Percentiles rank a stretch among this genome's conserved stretches.
phyloP scores from a whole-genome alignment of 441 rosid species.

The Francoa sonchifolia region DNA sequence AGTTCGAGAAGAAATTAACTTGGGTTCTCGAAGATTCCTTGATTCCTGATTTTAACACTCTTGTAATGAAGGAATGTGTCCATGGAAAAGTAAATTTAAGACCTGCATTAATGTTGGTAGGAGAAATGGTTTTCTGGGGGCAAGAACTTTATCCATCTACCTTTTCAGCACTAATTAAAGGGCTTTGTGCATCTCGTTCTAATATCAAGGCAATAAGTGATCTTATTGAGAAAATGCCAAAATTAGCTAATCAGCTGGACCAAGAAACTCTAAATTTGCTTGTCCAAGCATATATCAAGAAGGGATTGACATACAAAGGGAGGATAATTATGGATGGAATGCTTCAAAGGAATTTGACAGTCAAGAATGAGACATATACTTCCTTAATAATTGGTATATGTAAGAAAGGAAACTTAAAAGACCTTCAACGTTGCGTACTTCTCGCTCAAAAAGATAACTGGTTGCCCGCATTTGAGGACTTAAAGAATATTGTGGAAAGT shows the following conservation, averaged over 20 bases:
- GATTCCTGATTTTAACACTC: slow-evolving; percentile 43
- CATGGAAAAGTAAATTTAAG: slow-evolving; percentile 29
- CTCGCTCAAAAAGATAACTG: slow-evolving; percentile 34
- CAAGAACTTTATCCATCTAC: slow-evolving; percentile 40
- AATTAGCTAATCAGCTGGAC: slow-evolving; percentile 37
- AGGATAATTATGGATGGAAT: slow-evolving; percentile 35
- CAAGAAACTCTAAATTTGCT: slow-evolving; percentile 46
- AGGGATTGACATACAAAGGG: slow-evolving; percentile 35
- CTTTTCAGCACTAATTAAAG: slow-evolving; percentile 32
- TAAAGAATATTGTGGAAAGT: slow-evolving; percentile 31
- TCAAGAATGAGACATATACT: slow-evolving; percentile 33
- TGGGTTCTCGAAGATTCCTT: slow-evolving; percentile 35
- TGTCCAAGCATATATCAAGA: slow-evolving; percentile 43
- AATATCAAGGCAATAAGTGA: slow-evolving; percentile 23
- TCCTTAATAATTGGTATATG: slow-evolving; percentile 35
- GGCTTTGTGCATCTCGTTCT: slow-evolving; percentile 30
- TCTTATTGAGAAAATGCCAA: slow-evolving; percentile 42
- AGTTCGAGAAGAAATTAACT: slow-evolving; percentile 40
- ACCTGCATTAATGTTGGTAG: slow-evolving; percentile 27
- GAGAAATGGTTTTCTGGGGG: slow-evolving; percentile 63
- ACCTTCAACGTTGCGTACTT: slow-evolving; percentile 30
- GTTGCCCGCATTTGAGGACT: slow-evolving; percentile 31
- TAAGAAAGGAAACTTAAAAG: slow-evolving; percentile 30
- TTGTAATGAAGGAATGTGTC: slow-evolving; percentile 29
- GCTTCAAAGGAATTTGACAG: slow-evolving; percentile 24